Base-by-base conservation (phyloP, 176 grass and related monocot genomes). In the Saccharum officinarum region DNA sequence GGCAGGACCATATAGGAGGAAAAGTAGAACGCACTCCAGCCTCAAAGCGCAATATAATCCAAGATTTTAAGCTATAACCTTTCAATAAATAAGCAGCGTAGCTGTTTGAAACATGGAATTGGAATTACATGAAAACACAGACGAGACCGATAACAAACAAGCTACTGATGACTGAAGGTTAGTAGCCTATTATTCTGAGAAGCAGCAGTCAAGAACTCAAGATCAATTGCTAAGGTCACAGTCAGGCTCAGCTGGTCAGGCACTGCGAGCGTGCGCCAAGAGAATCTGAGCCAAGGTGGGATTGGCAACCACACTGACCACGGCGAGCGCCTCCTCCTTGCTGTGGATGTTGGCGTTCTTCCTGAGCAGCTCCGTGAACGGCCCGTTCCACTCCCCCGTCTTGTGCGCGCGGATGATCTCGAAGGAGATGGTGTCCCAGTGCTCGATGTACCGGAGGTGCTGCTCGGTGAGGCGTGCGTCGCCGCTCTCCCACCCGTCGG, bases 371-470 rank as follows among this genome's bases (percentile, higher is more conserved):
- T 71, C 38, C 1, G 38, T 42, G 68, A 71, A 71, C 0, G 68
- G 68, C 68, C 68, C 68, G 5, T 2, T 2, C 37, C 68, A 71
- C 68, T 3, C 4, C 4, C 68, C 38, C 0, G 9, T 71, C 68
- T 5, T 4, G 17, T 69, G 0, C 3, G 36, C 33, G 0, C 34
- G 66, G 16, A 70, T 2, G 67, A 79, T 1, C 76, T 79, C 76
- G 8, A 42, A 42, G 77, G 25, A 80, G 4, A 80, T 67, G 77
- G 77, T 34, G 77, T 80, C 77, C 61, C 61, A 80, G 60, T 80
- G 77, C 61, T 80, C 77, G 61, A 80, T 47, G 61, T 80, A 80
- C 8, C 40, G 40, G 15, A 80, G 77, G 38, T 80, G 39, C 25
- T 66, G 40, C 4, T 0, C 4, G 8, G 40, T 44, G 16, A 80